Conservation (phyloP, 371 early-diverging fungal genomes). For the Dichotomocladium elegans region DNA sequence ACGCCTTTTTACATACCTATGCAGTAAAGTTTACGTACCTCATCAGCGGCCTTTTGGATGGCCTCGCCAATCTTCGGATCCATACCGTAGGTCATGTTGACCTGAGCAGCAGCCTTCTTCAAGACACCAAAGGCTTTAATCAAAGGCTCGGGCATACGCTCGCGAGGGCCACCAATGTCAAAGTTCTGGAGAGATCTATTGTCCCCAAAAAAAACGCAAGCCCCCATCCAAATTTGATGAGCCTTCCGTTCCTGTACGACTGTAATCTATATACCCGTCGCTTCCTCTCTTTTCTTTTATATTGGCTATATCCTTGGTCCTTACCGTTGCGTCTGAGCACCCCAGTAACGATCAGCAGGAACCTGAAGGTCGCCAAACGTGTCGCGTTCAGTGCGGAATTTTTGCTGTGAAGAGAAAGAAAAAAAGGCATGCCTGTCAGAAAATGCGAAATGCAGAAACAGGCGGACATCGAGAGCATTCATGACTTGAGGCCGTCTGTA, state of each 20-base stretch:
- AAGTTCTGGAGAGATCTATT: slow-evolving; percentile 86
- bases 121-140: slow-evolving; percentile 91
- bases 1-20: too few species aligned
- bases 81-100: slow-evolving; percentile 85
- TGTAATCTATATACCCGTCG: too few species aligned
- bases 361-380: slow-evolving; percentile 94
- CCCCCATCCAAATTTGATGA: too few species aligned
- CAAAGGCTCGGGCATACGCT: slow-evolving; percentile 92
- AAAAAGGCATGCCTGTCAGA: too few species aligned
- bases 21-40: slow-evolving; percentile 53
- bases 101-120: slow-evolving; percentile 91
- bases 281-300: too few species aligned
- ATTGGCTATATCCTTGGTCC: too few species aligned
- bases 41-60: slow-evolving; percentile 83
- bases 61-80: slow-evolving; percentile 77
- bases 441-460: too few species aligned
- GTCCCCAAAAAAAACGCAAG: background rate
- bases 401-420: slow-evolving; percentile 32
- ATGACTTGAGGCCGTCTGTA: too few species aligned
- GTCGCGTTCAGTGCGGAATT: slow-evolving; percentile 83
- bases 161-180: slow-evolving; percentile 88
- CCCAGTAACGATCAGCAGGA: slow-evolving; percentile 93
- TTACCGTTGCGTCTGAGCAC: slow-evolving; percentile 94
- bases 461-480: too few species aligned
- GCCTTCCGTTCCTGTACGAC: too few species aligned